Base-by-base conservation (phyloP, 2,329 filamentous ascomycete genomes). In the Fusarium piperis region DNA sequence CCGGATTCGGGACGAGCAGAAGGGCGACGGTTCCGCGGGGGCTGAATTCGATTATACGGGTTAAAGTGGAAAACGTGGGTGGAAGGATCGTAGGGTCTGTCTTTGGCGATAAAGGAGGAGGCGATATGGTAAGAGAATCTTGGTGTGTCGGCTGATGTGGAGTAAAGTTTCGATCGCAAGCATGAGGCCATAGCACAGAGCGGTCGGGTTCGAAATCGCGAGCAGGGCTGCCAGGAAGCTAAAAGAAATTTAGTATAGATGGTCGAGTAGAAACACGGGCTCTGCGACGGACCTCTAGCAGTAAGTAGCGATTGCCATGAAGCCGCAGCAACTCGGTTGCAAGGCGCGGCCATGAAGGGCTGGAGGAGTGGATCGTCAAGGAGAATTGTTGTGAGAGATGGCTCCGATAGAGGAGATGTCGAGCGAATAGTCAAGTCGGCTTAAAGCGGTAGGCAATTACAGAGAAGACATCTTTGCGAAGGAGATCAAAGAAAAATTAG, bases 101-200 rank as follows among this genome's bases (percentile, higher is more conserved):
- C 88, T 80, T 95, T 95, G 65, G 89, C 92, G 55, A 91, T 92
- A 77, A 92, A 94, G 6, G 93, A 93, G 7, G 92, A 92, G 32
- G 92, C 91, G 65, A 94, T 87, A 72, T 92, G 87, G 79, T 94
- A 94, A 59, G 88, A 88, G 77, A 93, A 89, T 55, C 75, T 78
- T 20, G 81, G 72, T 52, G 75, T 36, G 55, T 75, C 65, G 18
- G 72, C 38, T n/a, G 78, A 67, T 46, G 76, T 69, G 46, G 77
- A 74, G 58, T 78, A 74, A 36, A 69, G 70, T 41, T 60, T 72
- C 36, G 76, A 73, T 67, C 59, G 66, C 35, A 69, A 65, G 57
- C 53, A 64, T 56, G 64, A 60, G 63, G 73, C 62, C 68, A 68
- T 74, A 38, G 70, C 59, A 38, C 69, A 20, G 58, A 59, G 64